A percentile compares a stretch with the other conserved stretches of the same genome.
Evolutionary conservation across 2,329 filamentous ascomycete genomes (phyloP).

Genomic region (Endoconidiophora polonica): DNA sequence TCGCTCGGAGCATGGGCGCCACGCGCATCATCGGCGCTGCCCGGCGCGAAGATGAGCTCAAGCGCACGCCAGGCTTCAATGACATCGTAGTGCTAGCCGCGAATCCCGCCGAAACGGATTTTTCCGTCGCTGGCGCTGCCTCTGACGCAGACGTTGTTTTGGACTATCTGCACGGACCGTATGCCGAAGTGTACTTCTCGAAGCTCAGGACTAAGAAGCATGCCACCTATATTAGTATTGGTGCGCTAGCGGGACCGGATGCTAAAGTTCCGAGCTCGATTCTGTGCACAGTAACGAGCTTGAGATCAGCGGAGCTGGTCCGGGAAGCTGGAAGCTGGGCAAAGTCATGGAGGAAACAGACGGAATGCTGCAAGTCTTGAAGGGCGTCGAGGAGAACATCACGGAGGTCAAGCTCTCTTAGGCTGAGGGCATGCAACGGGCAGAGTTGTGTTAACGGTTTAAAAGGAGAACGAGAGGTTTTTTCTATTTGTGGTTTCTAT

Average conservation of each 20-base stretch:
- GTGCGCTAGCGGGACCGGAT: conserved; percentile 25
- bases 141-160: conserved; percentile 30
- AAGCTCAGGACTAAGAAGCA: conserved; percentile 25
- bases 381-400: conserved; percentile 15
- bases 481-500: neutral
- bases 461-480: neutral
- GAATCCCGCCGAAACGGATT: neutral
- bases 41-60: conserved; percentile 17
- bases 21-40: conserved; percentile 33
- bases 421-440: conserved; percentile 17
- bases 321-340: conserved; percentile 25
- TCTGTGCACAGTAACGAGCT: conserved; percentile 31
- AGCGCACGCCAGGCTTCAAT: conserved; percentile 17
- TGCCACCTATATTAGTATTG: conserved; percentile 37
- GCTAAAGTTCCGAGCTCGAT: conserved; percentile 25
- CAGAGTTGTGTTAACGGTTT: conserved; percentile 17
- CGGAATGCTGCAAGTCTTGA: conserved; percentile 18
- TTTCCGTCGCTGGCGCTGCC: conserved; percentile 22
- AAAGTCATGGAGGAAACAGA: conserved; percentile 16
- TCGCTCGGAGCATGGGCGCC: conserved; percentile 32
- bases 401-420: conserved; percentile 16
- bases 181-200: conserved; percentile 25
- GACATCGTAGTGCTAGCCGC: neutral
- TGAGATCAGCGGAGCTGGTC: conserved; percentile 29
- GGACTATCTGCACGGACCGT: conserved; percentile 39